phyloP scores from a whole-genome alignment of 257 asterid genomes.

The Solanum habrochaites region DNA sequence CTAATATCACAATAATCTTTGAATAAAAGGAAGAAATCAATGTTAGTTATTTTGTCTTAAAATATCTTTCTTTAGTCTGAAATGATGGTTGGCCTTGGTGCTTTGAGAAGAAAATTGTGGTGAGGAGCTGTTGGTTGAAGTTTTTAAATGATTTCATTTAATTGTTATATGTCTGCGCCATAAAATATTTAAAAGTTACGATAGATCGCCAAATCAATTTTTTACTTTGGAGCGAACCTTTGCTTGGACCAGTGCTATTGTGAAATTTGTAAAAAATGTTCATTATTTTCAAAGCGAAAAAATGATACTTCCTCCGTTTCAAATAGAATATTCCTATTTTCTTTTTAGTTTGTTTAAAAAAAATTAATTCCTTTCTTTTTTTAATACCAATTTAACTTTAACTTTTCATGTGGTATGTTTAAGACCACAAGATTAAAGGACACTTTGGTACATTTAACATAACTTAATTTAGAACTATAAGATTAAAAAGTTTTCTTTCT shows the following conservation, averaged over 20 bases:
- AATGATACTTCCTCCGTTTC: no score
- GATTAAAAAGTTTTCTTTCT: no score
- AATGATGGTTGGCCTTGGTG: not conserved
- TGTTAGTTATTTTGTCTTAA: not conserved
- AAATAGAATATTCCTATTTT: no score
- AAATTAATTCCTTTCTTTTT: accelerated
- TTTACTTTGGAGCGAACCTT: not conserved
- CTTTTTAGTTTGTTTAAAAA: no score
- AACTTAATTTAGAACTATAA: no score
- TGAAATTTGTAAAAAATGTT: not conserved
- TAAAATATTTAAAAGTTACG: no score
- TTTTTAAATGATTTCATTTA: not conserved
- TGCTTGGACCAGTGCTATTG: not conserved
- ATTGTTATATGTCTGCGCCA: not conserved
- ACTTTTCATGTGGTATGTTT: no score
- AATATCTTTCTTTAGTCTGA: not conserved
- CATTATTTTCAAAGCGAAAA: not conserved
- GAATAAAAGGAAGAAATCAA: not conserved
- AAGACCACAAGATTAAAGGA: no score
- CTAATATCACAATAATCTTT: not conserved
- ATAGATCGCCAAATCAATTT: no score
- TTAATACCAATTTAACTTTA: no score
- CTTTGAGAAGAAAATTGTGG: not conserved
- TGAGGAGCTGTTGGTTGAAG: not conserved
- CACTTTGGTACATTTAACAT: no score